These are phyloP conservation scores for Calonectria ilicicola DNA, from an alignment of 2,329 filamentous ascomycete species.

Conservation along the genomic window DNA sequence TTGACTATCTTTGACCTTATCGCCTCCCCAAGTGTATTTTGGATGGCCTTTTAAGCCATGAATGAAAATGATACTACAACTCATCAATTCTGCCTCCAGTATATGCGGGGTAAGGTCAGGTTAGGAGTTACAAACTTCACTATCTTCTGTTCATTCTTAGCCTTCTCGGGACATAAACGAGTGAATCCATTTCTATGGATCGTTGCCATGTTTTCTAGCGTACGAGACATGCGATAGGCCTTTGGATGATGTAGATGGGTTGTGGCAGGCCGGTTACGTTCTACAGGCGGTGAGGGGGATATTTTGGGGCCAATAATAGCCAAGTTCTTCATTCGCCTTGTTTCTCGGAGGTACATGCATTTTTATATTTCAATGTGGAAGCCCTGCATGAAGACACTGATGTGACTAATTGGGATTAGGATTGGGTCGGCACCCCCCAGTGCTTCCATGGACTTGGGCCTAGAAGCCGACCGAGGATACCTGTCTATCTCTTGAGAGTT, in stretches of 20 bases:
- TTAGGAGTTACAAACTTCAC: not conserved
- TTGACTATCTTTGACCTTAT: not conserved
- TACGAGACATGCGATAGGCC: not conserved
- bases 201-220: not conserved
- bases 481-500: too few relatives aligned
- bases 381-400: not conserved
- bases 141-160: not conserved
- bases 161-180: not conserved
- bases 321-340: not conserved
- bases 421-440: not conserved
- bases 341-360: not conserved
- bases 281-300: not conserved
- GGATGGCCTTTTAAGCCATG: slow-evolving; percentile 51
- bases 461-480: not conserved
- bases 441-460: too few relatives aligned
- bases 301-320: not conserved
- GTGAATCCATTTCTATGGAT: not conserved
- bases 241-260: not conserved
- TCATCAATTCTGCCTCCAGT: not conserved
- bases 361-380: not conserved
- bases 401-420: not conserved
- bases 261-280: not conserved
- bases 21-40: slow-evolving; percentile 47
- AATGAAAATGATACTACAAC: slow-evolving; percentile 48
- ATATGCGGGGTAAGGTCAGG: not conserved